These are phyloP conservation scores for Leccinum disarticulatum DNA, from an alignment of 768 basidiomycete species.

Conservation along the genomic window DNA sequence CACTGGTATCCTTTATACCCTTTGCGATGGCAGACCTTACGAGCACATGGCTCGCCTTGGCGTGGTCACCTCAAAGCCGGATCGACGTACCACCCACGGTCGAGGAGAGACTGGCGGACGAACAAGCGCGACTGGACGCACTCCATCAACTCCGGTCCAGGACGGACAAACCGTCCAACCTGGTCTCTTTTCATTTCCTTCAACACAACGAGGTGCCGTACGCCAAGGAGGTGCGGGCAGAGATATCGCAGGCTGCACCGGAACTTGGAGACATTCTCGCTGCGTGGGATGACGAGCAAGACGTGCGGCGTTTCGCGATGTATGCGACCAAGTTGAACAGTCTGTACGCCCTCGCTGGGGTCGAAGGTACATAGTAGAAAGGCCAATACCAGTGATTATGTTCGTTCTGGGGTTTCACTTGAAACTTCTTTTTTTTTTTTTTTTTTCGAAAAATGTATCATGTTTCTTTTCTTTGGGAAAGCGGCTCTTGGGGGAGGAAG, in stretches of 20 bases:
- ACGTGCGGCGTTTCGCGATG: conserved; percentile 26
- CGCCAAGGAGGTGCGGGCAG: conserved; percentile 16
- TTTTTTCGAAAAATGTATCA: neutral
- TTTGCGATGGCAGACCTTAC: conserved; percentile 49
- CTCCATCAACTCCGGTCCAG: conserved; percentile 22
- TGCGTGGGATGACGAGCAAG: conserved; percentile 30
- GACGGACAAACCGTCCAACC: conserved; percentile 27
- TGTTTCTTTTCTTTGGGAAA: neutral
- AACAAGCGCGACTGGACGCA: conserved; percentile 34
- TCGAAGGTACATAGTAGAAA: neutral
- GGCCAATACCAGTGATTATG: neutral
- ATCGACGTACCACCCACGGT: conserved; percentile 36
- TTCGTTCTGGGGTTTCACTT: neutral
- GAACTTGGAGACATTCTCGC: conserved; percentile 19
- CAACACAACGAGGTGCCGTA: conserved; percentile 22
- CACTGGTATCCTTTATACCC: conserved; percentile 44
- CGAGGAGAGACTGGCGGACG: conserved; percentile 37
- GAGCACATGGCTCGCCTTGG: conserved; percentile 49
- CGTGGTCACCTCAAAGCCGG: conserved; percentile 32
- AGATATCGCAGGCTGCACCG: conserved; percentile 15
- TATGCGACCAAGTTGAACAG: conserved; percentile 30
- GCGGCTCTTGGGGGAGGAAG: neutral
- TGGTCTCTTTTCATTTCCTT: conserved; percentile 29
- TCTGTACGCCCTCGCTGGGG: conserved; percentile 20
- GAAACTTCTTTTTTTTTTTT: neutral